phyloP scores from a whole-genome alignment of 805 yeast species.

The Cyberlindnera nakhonratchasimensis region DNA sequence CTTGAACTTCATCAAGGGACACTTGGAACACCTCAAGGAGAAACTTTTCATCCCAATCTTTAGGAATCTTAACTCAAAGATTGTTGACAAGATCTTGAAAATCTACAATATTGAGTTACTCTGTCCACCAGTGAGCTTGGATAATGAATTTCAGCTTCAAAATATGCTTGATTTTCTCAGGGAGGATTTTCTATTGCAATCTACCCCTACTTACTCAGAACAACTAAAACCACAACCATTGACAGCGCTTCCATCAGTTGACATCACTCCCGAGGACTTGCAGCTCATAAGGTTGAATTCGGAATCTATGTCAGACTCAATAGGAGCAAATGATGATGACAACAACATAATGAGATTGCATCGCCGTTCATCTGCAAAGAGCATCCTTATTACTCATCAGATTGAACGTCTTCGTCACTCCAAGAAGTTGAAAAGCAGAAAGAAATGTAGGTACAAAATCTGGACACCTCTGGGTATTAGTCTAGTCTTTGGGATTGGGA shows the following conservation, averaged over 20 bases:
- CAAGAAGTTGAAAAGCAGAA: constrained; percentile 17
- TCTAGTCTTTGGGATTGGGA: constrained; percentile 25
- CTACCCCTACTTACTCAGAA: background rate
- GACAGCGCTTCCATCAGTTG: background rate
- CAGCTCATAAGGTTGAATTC: constrained; percentile 5
- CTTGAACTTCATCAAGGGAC: constrained; percentile 24
- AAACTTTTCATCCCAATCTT: constrained; percentile 27
- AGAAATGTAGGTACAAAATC: constrained; percentile 5
- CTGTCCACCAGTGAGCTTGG: constrained; percentile 26
- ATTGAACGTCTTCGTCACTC: constrained; percentile 10
- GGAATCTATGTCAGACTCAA: background rate
- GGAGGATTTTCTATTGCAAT: constrained; percentile 18
- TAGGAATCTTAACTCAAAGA: constrained; percentile 22
- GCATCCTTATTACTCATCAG: constrained; percentile 17
- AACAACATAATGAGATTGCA: background rate
- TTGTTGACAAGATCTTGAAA: constrained; percentile 21
- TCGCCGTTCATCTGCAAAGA: constrained; percentile 4
- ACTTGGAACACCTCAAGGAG: constrained; percentile 3
- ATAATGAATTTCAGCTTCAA: constrained; percentile 19
- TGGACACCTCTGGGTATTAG: constrained; percentile 18
- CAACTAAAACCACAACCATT: background rate
- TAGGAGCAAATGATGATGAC: background rate
- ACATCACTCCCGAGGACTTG: constrained; percentile 2
- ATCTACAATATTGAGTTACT: constrained; percentile 19
- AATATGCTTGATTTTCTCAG: constrained; percentile 20